Conservation (phyloP, 768 basidiomycete species). For the Agrocybe chaxingu region DNA sequence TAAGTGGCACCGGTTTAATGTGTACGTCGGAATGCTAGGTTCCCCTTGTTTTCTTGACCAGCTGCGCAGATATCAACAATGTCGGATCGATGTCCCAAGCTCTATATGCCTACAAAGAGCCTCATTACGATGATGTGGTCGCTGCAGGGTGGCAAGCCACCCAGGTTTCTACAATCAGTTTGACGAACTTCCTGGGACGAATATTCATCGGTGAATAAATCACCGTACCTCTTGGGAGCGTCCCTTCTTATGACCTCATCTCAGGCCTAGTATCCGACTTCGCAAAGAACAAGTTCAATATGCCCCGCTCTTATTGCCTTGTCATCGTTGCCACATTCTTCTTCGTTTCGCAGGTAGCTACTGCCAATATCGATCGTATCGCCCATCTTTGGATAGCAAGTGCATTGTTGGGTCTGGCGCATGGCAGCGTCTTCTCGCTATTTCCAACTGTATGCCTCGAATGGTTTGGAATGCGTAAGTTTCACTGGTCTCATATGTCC, state of each 20-base stretch:
- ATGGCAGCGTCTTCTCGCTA: conserved; percentile 71
- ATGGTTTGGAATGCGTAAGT: conserved; percentile 86
- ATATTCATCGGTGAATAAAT: conserved; percentile 59
- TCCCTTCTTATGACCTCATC: not conserved
- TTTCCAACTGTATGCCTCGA: conserved; percentile 78
- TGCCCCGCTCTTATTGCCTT: conserved; percentile 71
- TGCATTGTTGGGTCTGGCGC: conserved; percentile 56
- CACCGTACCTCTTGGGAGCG: not conserved
- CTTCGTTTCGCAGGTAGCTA: conserved; percentile 67
- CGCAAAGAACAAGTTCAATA: conserved; percentile 47
- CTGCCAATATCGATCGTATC: conserved; percentile 53
- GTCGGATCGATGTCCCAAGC: conserved; percentile 77
- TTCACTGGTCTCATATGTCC: not conserved
- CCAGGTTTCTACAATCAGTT: conserved; percentile 80
- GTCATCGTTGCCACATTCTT: conserved; percentile 64
- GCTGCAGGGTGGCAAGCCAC: conserved; percentile 76
- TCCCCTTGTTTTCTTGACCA: conserved; percentile 24
- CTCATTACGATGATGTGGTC: conserved; percentile 61
- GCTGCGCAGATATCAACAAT: conserved; percentile 70
- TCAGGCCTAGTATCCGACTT: conserved; percentile 71
- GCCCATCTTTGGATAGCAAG: conserved; percentile 62
- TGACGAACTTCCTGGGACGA: conserved; percentile 80
- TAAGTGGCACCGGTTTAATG: conserved; percentile 81
- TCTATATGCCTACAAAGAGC: conserved; percentile 53
- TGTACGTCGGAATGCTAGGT: conserved; percentile 43